Evolutionary conservation across 1,284 basidiomycete genomes (phyloP).

Genomic region (Taiwanofungus camphoratus): DNA sequence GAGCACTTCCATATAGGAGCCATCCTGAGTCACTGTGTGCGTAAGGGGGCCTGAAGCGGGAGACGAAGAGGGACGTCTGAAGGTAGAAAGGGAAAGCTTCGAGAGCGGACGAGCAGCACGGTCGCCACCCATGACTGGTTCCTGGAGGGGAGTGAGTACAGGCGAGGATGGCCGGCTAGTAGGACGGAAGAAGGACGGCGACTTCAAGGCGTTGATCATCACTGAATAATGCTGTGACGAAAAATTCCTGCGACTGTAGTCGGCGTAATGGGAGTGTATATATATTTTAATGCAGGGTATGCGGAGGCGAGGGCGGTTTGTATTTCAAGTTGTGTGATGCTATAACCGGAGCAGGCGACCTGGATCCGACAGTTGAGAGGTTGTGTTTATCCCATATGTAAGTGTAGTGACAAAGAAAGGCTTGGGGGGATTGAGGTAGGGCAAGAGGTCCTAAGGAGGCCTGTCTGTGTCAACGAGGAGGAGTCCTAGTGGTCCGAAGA

Average conservation of each 20-base stretch:
- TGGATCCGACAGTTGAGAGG: constrained; percentile 30
- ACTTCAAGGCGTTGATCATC: constrained; percentile 62
- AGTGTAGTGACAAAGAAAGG: constrained; percentile 13
- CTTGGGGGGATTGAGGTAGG: constrained; percentile 5
- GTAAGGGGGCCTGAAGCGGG: constrained; percentile 30
- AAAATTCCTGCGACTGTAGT: constrained; percentile 8
- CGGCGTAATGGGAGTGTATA: too few species aligned
- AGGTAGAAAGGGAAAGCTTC: constrained; percentile 52
- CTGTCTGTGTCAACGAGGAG: constrained; percentile 64
- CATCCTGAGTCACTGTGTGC: constrained; percentile 61
- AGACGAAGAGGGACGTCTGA: constrained; percentile 41
- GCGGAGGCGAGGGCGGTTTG: constrained; percentile 3
- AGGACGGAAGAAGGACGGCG: constrained; percentile 60
- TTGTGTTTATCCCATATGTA: constrained; percentile 60
- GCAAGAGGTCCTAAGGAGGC: constrained; percentile 56
- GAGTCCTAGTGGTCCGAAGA: constrained; percentile 57
- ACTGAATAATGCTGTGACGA: constrained; percentile 14
- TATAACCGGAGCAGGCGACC: constrained; percentile 30
- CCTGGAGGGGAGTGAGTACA: constrained; percentile 36
- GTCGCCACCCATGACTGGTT: constrained; percentile 35
- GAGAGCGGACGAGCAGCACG: constrained; percentile 44
- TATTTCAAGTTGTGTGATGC: constrained; percentile 12
- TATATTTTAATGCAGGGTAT: constrained; percentile 18
- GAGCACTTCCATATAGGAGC: constrained; percentile 71
- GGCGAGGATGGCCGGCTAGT: constrained; percentile 59